phyloP scores from a whole-genome alignment of 805 yeast species.

The Grigorovia jiainica region DNA sequence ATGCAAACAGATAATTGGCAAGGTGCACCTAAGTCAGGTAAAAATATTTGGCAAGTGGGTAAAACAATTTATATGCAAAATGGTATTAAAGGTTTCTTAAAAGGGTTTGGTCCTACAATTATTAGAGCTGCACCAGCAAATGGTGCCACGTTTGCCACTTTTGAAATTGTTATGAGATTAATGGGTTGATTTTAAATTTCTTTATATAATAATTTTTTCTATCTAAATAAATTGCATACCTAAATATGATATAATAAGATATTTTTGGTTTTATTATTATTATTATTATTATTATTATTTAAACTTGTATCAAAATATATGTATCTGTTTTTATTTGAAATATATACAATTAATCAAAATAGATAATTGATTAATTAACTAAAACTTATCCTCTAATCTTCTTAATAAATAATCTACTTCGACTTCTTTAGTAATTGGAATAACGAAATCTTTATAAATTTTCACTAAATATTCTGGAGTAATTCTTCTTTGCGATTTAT shows the following conservation, averaged over 20 bases:
- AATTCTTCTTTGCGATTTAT: slow-evolving; percentile 65
- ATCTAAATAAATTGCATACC: too few species aligned
- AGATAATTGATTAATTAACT: too few species aligned
- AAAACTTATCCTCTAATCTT: slow-evolving; percentile 46
- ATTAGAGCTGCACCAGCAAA: slow-evolving; percentile 97
- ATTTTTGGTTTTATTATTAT: too few species aligned
- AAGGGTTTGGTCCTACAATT: slow-evolving; percentile 87
- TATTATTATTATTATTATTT: neutral
- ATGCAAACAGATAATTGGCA: slow-evolving; percentile 44
- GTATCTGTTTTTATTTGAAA: neutral
- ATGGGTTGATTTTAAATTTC: slow-evolving; percentile 31
- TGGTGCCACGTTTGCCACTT: slow-evolving; percentile 92
- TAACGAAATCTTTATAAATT: slow-evolving; percentile 79
- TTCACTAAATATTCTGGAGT: slow-evolving; percentile 73
- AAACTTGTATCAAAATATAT: too few species aligned
- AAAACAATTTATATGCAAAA: slow-evolving; percentile 43
- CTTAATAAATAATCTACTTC: slow-evolving; percentile 86
- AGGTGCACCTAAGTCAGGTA: slow-evolving; percentile 43
- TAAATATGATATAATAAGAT: too few species aligned
- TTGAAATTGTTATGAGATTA: slow-evolving; percentile 77
- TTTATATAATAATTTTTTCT: neutral
- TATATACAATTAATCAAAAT: neutral
- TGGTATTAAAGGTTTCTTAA: slow-evolving; percentile 73
- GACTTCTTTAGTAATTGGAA: slow-evolving; percentile 90
- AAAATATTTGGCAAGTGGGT: slow-evolving; percentile 44